Evolutionary conservation across 345 rosid genomes (phyloP).

Genomic region (Geranium rotundifolium): DNA sequence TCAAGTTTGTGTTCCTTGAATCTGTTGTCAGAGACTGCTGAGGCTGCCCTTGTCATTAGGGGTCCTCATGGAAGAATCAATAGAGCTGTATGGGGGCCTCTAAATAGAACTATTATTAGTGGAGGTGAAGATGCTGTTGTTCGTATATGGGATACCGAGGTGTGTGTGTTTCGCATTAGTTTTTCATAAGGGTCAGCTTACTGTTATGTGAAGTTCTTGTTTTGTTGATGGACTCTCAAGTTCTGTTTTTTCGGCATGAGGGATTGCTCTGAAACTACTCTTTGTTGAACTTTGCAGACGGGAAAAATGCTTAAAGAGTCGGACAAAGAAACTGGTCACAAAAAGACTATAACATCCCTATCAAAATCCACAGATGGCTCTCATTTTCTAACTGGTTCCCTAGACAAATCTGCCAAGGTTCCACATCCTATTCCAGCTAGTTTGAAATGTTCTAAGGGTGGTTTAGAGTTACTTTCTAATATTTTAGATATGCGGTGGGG

Average conservation of each 20-base stretch:
- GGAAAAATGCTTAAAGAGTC: conserved; percentile 71
- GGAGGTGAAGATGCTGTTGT: conserved; percentile 76
- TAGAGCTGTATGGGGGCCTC: conserved; percentile 94
- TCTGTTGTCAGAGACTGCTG: conserved; percentile 41
- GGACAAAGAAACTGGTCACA: conserved; percentile 69
- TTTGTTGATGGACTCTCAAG: not conserved
- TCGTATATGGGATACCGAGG: conserved; percentile 97
- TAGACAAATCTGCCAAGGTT: conserved; percentile 95
- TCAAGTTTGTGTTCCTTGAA: too few relatives aligned
- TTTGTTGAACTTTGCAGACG: conserved; percentile 42
- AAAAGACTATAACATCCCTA: conserved; percentile 73
- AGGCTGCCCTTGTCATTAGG: conserved; percentile 51
- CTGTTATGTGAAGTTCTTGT: not conserved
- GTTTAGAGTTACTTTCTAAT: not conserved
- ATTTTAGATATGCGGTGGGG: not conserved
- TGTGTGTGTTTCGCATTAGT: conserved; percentile 20
- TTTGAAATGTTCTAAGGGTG: not conserved
- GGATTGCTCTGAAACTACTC: not conserved
- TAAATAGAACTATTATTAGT: conserved; percentile 71
- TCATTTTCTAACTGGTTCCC: conserved; percentile 85
- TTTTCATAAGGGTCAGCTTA: not conserved
- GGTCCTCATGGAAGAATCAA: conserved; percentile 77
- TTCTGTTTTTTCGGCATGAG: not conserved
- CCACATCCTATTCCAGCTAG: not conserved
- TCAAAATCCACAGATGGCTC: conserved; percentile 70